Conservation (phyloP, 1,139 yeast species). For the Protomyces inouyei region DNA sequence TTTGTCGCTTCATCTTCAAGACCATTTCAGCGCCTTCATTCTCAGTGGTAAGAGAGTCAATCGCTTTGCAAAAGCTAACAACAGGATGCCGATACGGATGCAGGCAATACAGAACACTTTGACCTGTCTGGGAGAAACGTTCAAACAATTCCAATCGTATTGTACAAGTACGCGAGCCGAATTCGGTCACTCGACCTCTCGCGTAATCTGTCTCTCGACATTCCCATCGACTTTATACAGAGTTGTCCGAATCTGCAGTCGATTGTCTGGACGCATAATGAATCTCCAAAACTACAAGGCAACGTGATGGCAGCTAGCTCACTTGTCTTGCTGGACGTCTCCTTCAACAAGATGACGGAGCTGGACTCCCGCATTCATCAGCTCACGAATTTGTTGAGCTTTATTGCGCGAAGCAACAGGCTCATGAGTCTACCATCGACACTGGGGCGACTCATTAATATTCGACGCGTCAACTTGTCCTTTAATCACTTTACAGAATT, state of each 20-base stretch:
- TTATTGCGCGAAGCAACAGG: conserved; percentile 56
- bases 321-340: conserved; percentile 63
- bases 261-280: conserved; percentile 65
- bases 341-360: conserved; percentile 39
- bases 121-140: conserved; percentile 68
- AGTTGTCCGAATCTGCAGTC: conserved; percentile 67
- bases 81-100: conserved; percentile 46
- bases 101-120: conserved; percentile 72
- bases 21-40: conserved; percentile 29
- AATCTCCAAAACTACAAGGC: conserved; percentile 67
- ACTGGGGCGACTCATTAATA: conserved; percentile 52
- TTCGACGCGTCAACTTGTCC: conserved; percentile 65
- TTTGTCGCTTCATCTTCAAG: conserved; percentile 59
- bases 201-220: conserved; percentile 75
- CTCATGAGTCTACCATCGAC: conserved; percentile 60
- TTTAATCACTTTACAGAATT: conserved; percentile 69
- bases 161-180: conserved; percentile 76
- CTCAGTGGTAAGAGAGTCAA: conserved; percentile 7
- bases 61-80: background rate
- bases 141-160: conserved; percentile 77
- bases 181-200: conserved; percentile 80
- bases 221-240: conserved; percentile 82
- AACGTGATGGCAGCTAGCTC: conserved; percentile 66
- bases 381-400: conserved; percentile 30
- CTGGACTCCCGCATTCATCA: conserved; percentile 29